These are phyloP conservation scores for Thozetella sp. DNA, from an alignment of 495 filamentous ascomycete species.

Conservation along the genomic window DNA sequence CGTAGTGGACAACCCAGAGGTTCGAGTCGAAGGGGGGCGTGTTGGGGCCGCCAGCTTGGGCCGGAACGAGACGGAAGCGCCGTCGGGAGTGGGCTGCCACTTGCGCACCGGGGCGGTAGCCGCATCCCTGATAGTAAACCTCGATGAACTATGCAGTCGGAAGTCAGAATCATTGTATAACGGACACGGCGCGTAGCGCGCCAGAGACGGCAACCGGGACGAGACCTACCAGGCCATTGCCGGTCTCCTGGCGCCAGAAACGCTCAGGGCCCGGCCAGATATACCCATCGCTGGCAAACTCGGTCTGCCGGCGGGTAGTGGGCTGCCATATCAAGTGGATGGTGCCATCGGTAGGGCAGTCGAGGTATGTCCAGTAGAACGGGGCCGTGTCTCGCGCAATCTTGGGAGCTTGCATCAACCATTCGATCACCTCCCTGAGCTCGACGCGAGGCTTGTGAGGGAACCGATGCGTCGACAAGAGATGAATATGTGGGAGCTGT, in stretches of 20 bases:
- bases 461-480: constrained; percentile 76
- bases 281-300: constrained; percentile 88
- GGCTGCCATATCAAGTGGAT: constrained; percentile 89
- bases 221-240: constrained; percentile 71
- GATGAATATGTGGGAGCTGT: constrained; percentile 84
- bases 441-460: constrained; percentile 66
- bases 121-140: constrained; percentile 77
- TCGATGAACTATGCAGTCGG: constrained; percentile 59
- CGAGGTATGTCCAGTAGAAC: constrained; percentile 91
- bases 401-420: constrained; percentile 77
- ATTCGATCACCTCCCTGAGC: constrained; percentile 71
- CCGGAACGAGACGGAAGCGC: constrained; percentile 78
- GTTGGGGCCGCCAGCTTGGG: constrained; percentile 60
- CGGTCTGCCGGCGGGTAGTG: constrained; percentile 59
- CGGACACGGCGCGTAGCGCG: background rate
- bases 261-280: constrained; percentile 83
- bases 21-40: constrained; percentile 72
- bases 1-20: constrained; percentile 95
- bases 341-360: constrained; percentile 76
- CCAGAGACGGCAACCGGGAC: constrained; percentile 3
- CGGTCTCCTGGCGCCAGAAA: constrained; percentile 65
- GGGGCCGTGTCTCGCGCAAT: constrained; percentile 74
- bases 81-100: constrained; percentile 74
- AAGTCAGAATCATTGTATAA: constrained; percentile 12
- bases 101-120: constrained; percentile 71